Percentiles rank a stretch among this genome's conserved stretches.
Conservation (phyloP, 2,329 filamentous ascomycete species). For the Leptodontidium sp. region DNA sequence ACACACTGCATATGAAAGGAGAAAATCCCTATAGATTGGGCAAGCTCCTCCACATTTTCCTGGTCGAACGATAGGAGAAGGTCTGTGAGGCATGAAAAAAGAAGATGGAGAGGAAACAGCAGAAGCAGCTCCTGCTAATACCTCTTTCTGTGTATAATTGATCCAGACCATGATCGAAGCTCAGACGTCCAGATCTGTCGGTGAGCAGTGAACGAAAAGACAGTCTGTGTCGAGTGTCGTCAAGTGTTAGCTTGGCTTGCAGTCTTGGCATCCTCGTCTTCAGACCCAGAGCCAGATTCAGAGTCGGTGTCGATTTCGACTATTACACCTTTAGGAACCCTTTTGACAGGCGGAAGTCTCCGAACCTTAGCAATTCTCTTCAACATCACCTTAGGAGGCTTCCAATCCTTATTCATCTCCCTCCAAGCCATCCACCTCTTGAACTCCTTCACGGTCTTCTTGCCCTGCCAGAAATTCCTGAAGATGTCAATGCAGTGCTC, state of each 20-base stretch:
- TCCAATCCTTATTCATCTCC: slow-evolving; percentile 13
- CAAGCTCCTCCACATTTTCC: too few relatives aligned
- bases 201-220: background rate
- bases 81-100: too few relatives aligned
- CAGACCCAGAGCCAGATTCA: background rate
- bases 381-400: slow-evolving; percentile 13
- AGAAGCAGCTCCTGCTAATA: too few relatives aligned
- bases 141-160: too few relatives aligned
- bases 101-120: too few relatives aligned
- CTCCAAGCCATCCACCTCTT: slow-evolving; percentile 20
- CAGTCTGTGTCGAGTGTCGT: background rate
- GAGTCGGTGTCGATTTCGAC: background rate
- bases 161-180: too few relatives aligned
- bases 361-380: slow-evolving; percentile 14
- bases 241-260: background rate
- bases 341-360: slow-evolving; percentile 3
- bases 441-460: slow-evolving; percentile 10
- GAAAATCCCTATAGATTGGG: too few relatives aligned
- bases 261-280: slow-evolving; percentile 2
- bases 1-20: too few relatives aligned
- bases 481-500: slow-evolving; percentile 16
- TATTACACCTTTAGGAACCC: background rate
- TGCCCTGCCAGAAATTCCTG: slow-evolving; percentile 15
- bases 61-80: too few relatives aligned
- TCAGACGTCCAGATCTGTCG: too few relatives aligned